A percentile compares a stretch with the other conserved stretches of the same genome.
Conservation (phyloP, 306 rosid genomes). For the Cicer pinnatifidum region DNA sequence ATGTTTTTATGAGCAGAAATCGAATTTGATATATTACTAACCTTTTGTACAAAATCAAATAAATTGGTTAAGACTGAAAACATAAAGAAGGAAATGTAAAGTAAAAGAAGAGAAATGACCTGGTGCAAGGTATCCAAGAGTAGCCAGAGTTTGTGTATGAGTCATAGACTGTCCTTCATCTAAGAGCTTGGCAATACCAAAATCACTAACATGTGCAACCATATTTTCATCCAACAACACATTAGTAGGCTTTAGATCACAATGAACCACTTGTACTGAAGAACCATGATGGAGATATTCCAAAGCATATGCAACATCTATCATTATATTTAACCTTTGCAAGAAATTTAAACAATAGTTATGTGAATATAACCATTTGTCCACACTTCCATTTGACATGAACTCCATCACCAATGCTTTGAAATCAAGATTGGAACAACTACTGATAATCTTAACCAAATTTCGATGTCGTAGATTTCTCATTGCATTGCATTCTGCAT, state of each 20-base stretch:
- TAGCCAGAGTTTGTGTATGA: slow-evolving; percentile 50
- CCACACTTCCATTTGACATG: slow-evolving; percentile 36
- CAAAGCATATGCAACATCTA: slow-evolving; percentile 47
- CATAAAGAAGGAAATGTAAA: background rate
- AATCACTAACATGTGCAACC: slow-evolving; percentile 52
- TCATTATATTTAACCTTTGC: slow-evolving; percentile 37
- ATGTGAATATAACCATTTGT: slow-evolving; percentile 42
- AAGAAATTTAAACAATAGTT: slow-evolving; percentile 19
- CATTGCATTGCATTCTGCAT: slow-evolving; percentile 43
- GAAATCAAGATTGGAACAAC: slow-evolving; percentile 44
- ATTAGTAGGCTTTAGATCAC: slow-evolving; percentile 58
- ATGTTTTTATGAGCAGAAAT: too few species aligned
- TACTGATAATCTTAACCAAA: slow-evolving; percentile 32
- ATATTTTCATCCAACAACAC: slow-evolving; percentile 51
- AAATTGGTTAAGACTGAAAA: background rate
- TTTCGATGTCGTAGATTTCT: slow-evolving; percentile 45
- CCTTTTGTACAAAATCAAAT: background rate
- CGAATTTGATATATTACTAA: too few species aligned
- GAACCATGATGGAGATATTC: slow-evolving; percentile 54
- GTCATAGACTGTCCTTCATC: slow-evolving; percentile 46
- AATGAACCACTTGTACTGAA: slow-evolving; percentile 41
- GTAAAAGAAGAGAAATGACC: slow-evolving; percentile 31
- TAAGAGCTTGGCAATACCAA: slow-evolving; percentile 50
- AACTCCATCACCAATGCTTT: slow-evolving; percentile 43
- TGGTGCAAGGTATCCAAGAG: slow-evolving; percentile 59